phyloP scores from a whole-genome alignment of 768 basidiomycete species.

The Naganishia randhawae region DNA sequence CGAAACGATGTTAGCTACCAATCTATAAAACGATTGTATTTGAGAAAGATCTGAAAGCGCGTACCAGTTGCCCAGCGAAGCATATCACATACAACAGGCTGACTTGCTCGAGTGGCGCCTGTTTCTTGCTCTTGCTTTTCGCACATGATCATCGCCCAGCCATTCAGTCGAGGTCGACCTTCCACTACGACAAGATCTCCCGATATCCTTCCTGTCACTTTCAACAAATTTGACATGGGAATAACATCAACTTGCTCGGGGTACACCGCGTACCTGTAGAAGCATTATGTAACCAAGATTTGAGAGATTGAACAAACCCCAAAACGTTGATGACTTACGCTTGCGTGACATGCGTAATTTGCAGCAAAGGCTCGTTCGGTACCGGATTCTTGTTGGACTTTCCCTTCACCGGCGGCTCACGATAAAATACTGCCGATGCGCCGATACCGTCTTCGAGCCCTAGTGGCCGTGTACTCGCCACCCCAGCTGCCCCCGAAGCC shows the following conservation, averaged over 20 bases:
- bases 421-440: constrained; percentile 26
- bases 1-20: constrained; percentile 15
- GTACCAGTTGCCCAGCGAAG: constrained; percentile 82
- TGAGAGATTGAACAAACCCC: background rate
- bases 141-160: constrained; percentile 87
- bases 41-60: constrained; percentile 43
- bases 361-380: constrained; percentile 58
- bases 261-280: constrained; percentile 68
- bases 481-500: constrained; percentile 12
- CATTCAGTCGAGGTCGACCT: constrained; percentile 59
- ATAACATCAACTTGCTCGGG: constrained; percentile 93
- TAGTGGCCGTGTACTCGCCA: constrained; percentile 23
- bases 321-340: constrained; percentile 54
- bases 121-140: constrained; percentile 53
- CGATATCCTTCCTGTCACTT: constrained; percentile 78
- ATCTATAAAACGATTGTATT: background rate
- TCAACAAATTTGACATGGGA: constrained; percentile 80
- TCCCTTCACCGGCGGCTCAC: constrained; percentile 56
- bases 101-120: constrained; percentile 49
- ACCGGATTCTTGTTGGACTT: constrained; percentile 60
- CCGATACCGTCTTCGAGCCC: constrained; percentile 11
- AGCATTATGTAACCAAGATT: background rate
- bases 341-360: constrained; percentile 68
- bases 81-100: constrained; percentile 72
- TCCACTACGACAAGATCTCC: constrained; percentile 70